Conservation (phyloP, 176 grass and related monocot genomes). For the Aegilops sharonensis region DNA sequence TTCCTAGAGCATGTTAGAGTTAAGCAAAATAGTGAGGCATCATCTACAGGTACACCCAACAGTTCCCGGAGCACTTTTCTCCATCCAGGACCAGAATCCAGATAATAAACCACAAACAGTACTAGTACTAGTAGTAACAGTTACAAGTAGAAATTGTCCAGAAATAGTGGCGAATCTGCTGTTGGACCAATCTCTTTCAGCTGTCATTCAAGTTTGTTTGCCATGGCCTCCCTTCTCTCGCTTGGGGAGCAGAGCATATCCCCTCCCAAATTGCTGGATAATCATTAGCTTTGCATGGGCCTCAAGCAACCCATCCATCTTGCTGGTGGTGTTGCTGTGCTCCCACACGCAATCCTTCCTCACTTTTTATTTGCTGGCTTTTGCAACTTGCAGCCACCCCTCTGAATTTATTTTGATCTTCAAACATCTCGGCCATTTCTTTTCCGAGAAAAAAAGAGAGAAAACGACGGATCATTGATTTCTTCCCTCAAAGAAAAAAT, state of each 20-base stretch:
- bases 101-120: constrained; percentile 4
- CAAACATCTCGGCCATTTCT: neutral
- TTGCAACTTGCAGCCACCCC: neutral
- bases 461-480: neutral
- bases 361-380: neutral
- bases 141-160: neutral
- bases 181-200: constrained; percentile 21
- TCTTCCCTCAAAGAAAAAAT: neutral
- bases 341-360: constrained; percentile 7
- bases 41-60: neutral
- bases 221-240: neutral
- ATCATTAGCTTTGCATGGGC: constrained; percentile 28
- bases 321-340: neutral
- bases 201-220: constrained; percentile 23
- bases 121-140: neutral
- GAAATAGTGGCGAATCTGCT: neutral
- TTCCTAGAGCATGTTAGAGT: neutral
- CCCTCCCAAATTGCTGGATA: constrained; percentile 22
- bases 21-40: constrained; percentile 1
- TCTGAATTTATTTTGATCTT: neutral
- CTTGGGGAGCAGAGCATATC: constrained; percentile 21
- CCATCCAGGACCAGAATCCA: neutral
- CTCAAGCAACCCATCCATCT: constrained; percentile 22
- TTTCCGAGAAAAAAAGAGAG: neutral
- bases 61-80: neutral